A percentile compares a stretch with the other conserved stretches of the same genome.
Evolutionary conservation across 2,329 filamentous ascomycete genomes (phyloP).

Genomic region (Alternaria sp.): DNA sequence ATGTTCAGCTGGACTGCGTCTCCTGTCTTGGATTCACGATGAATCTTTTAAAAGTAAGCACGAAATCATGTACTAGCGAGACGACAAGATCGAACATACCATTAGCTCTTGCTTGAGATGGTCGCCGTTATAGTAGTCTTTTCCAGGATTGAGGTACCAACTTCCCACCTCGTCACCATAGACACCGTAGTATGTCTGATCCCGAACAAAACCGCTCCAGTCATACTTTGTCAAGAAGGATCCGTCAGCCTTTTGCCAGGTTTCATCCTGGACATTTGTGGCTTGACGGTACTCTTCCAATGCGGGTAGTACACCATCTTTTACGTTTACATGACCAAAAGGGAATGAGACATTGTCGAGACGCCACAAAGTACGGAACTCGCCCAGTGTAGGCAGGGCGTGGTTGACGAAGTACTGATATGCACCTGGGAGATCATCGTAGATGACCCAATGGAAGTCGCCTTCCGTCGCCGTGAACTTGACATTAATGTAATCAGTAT

Average conservation of each 20-base stretch:
- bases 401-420: slow-evolving; percentile 65
- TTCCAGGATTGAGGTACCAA: slow-evolving; percentile 61
- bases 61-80: not conserved
- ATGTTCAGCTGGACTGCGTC: slow-evolving; percentile 64
- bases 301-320: slow-evolving; percentile 57
- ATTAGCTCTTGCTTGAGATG: slow-evolving; percentile 64
- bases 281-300: slow-evolving; percentile 55
- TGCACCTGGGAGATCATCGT: slow-evolving; percentile 60
- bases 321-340: slow-evolving; percentile 57
- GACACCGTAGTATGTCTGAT: slow-evolving; percentile 60
- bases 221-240: slow-evolving; percentile 64
- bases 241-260: slow-evolving; percentile 60
- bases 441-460: slow-evolving; percentile 64
- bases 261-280: slow-evolving; percentile 64
- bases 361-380: slow-evolving; percentile 62
- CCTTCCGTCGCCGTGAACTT: slow-evolving; percentile 58
- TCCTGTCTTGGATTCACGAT: slow-evolving; percentile 61
- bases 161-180: slow-evolving; percentile 61
- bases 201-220: slow-evolving; percentile 53
- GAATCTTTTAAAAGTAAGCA: slow-evolving; percentile 43
- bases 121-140: slow-evolving; percentile 63
- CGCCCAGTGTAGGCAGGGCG: slow-evolving; percentile 58
- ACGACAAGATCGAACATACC: slow-evolving; percentile 33
- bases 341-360: slow-evolving; percentile 61
- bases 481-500: slow-evolving; percentile 58